Evolutionary conservation across 768 basidiomycete species (phyloP).

Genomic region (Lentinula lateritia): DNA sequence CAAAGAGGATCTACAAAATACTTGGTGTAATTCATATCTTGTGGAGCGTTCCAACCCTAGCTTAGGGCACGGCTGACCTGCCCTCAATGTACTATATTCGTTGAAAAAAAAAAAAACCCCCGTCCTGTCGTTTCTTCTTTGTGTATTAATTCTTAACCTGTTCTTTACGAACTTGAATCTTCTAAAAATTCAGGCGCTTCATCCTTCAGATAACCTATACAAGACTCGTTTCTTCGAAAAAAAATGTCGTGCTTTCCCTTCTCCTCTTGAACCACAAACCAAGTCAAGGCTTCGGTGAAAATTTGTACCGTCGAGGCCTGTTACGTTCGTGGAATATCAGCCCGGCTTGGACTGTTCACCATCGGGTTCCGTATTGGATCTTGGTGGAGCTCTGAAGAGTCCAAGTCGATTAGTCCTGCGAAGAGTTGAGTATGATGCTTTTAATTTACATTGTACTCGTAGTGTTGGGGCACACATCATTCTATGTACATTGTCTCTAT

Average conservation of each 20-base stretch:
- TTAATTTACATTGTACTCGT: constrained; percentile 39
- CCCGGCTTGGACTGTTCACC: constrained; percentile 35
- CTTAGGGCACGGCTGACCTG: not conserved
- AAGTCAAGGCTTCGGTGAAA: constrained; percentile 59
- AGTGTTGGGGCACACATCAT: constrained; percentile 64
- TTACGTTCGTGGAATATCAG: constrained; percentile 72
- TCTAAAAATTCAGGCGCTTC: too few relatives aligned
- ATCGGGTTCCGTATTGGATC: constrained; percentile 51
- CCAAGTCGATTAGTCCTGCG: constrained; percentile 40
- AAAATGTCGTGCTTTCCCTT: not conserved
- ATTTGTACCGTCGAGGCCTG: constrained; percentile 47
- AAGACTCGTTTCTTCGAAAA: too few relatives aligned
- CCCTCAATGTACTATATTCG: not conserved
- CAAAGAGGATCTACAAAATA: too few relatives aligned
- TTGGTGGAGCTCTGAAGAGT: constrained; percentile 37
- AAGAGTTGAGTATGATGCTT: constrained; percentile 54
- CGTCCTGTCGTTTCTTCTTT: too few relatives aligned
- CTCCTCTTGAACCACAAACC: constrained; percentile 38
- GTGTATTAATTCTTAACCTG: too few relatives aligned
- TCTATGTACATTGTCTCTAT: not conserved
- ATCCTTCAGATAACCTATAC: too few relatives aligned
- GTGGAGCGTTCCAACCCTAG: too few relatives aligned
- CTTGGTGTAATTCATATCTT: too few relatives aligned
- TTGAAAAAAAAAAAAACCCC: too few relatives aligned
- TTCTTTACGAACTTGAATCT: too few relatives aligned